Evolutionary conservation across 176 grass and related monocot genomes (phyloP).

Genomic region (Aegilops umbellulata): DNA sequence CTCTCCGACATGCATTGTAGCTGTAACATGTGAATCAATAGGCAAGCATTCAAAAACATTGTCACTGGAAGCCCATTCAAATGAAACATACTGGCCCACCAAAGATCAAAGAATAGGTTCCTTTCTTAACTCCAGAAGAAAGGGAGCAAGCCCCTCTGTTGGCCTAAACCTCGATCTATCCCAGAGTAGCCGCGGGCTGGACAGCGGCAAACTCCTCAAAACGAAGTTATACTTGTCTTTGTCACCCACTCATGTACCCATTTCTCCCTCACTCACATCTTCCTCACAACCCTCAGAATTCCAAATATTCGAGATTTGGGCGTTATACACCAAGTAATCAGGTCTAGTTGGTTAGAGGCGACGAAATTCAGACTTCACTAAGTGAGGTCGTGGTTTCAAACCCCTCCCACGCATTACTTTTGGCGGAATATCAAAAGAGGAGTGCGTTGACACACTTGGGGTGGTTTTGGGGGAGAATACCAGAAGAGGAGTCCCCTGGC

Average conservation of each 20-base stretch:
- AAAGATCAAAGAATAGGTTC: background rate
- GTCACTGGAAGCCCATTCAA: background rate
- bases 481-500: background rate
- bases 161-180: too few relatives aligned
- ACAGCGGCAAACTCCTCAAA: too few relatives aligned
- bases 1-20: background rate
- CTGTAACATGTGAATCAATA: background rate
- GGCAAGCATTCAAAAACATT: slow-evolving; percentile 4
- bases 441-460: background rate
- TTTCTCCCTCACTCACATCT: background rate
- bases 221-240: too few relatives aligned
- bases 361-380: background rate
- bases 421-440: background rate
- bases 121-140: too few relatives aligned
- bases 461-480: background rate
- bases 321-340: background rate
- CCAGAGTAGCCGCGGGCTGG: too few relatives aligned
- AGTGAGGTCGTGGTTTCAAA: background rate
- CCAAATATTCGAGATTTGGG: background rate
- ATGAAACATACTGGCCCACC: background rate
- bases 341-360: background rate
- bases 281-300: background rate
- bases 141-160: too few relatives aligned
- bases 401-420: background rate
- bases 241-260: background rate